These are phyloP conservation scores for Hyparrhenia diplandra DNA, from an alignment of 176 grass and related monocot genomes.

Conservation along the genomic window DNA sequence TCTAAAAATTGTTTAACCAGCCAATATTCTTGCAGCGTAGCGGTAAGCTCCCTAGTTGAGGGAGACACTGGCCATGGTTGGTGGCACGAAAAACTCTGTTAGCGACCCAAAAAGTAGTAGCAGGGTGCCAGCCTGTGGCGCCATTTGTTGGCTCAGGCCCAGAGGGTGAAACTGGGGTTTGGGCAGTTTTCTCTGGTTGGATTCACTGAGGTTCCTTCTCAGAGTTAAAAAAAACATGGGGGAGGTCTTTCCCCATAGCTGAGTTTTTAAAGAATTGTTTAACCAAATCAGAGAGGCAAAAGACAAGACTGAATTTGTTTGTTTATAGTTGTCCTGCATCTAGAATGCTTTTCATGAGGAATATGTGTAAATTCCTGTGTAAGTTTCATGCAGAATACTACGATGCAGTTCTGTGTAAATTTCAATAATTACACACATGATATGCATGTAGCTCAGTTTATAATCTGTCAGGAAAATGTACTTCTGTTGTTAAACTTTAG, in stretches of 20 bases:
- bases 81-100: not conserved
- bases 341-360: slow-evolving; percentile 18
- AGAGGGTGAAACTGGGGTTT: not conserved
- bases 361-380: not conserved
- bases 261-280: not conserved
- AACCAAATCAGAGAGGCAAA: slow-evolving; percentile 7
- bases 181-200: not conserved
- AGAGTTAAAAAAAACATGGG: not conserved
- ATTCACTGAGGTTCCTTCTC: not conserved
- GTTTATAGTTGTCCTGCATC: not conserved
- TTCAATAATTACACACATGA: slow-evolving; percentile 2
- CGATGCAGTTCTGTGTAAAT: not conserved
- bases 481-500: not conserved
- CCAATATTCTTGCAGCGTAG: not conserved
- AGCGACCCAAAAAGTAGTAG: not conserved
- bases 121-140: not conserved
- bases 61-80: not conserved
- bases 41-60: not conserved
- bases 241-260: not conserved
- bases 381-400: too few species aligned
- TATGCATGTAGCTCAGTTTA: not conserved
- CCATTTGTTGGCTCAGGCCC: not conserved
- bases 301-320: slow-evolving; percentile 1
- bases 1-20: not conserved
- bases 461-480: not conserved